Evolutionary conservation across 805 yeast genomes (phyloP).

Genomic region (Spathaspora hagerdaliae): DNA sequence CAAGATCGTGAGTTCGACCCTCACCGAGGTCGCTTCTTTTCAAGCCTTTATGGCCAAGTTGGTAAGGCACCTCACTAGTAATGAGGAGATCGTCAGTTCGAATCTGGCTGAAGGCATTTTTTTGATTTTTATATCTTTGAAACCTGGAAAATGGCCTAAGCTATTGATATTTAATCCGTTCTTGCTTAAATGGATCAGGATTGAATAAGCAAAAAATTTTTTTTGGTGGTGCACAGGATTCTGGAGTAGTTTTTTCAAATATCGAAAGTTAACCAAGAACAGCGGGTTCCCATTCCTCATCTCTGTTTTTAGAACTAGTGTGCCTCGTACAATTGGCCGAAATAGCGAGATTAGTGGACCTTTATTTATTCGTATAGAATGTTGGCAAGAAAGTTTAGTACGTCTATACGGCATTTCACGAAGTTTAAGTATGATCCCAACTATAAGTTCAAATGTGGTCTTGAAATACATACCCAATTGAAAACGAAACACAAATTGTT

Average conservation of each 20-base stretch:
- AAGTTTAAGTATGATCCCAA: slow-evolving; percentile 41
- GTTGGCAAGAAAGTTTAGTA: slow-evolving; percentile 1
- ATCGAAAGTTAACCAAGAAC: neutral
- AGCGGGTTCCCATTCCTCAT: neutral
- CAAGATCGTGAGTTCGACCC: slow-evolving; percentile 6
- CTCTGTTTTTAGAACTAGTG: too few species aligned
- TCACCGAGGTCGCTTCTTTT: slow-evolving; percentile 4
- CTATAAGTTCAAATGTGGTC: slow-evolving; percentile 67
- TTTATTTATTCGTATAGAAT: neutral
- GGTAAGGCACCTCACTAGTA: slow-evolving; percentile 13
- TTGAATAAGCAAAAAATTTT: neutral
- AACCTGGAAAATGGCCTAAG: too few species aligned
- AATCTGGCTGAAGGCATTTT: slow-evolving; percentile 9
- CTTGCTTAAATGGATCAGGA: too few species aligned
- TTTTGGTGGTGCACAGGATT: neutral
- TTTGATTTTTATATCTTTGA: neutral
- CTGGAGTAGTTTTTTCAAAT: too few species aligned
- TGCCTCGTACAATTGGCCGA: too few species aligned
- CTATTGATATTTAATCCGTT: too few species aligned
- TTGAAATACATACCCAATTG: slow-evolving; percentile 91
- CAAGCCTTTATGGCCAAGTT: slow-evolving; percentile 10
- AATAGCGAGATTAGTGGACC: too few species aligned
- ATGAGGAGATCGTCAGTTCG: slow-evolving; percentile 13
- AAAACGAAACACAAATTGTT: slow-evolving; percentile 73
- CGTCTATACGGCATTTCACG: slow-evolving; percentile 1